Evolutionary conservation across 2,329 filamentous ascomycete species (phyloP).

Genomic region (Didymella arachidicola): DNA sequence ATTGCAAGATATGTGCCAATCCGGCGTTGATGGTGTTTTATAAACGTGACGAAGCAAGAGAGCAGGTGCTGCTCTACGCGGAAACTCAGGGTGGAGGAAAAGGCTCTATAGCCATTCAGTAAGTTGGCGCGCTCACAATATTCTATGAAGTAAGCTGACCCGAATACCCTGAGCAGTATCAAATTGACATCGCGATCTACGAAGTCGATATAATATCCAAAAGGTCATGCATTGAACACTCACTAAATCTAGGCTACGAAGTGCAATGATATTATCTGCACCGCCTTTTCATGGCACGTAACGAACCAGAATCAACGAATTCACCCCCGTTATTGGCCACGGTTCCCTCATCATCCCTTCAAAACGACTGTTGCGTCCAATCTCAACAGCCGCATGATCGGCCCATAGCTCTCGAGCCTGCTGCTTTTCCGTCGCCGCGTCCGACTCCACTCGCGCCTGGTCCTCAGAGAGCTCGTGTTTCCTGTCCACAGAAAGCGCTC

Average conservation of each 20-base stretch:
- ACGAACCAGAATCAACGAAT: constrained; percentile 5
- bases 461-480: constrained; percentile 33
- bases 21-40: constrained; percentile 13
- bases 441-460: constrained; percentile 21
- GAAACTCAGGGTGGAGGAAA: constrained; percentile 45
- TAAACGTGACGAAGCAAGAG: constrained; percentile 2
- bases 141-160: constrained; percentile 1
- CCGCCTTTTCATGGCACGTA: constrained; percentile 4
- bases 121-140: constrained; percentile 14
- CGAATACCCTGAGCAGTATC: constrained; percentile 14
- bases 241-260: constrained; percentile 2
- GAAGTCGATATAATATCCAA: neutral
- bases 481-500: constrained; percentile 1
- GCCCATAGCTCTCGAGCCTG: constrained; percentile 27
- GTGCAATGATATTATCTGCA: neutral
- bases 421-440: constrained; percentile 20
- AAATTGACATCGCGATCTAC: constrained; percentile 21
- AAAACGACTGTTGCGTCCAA: constrained; percentile 33
- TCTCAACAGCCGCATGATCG: constrained; percentile 29
- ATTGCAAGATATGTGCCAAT: neutral
- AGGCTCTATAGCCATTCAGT: constrained; percentile 45
- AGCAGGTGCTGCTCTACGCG: constrained; percentile 30
- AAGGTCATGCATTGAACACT: neutral
- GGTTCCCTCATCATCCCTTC: constrained; percentile 13
- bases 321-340: neutral